These are phyloP conservation scores for Stachybotrys echinatus DNA, from an alignment of 2,329 filamentous ascomycete species.

Conservation along the genomic window DNA sequence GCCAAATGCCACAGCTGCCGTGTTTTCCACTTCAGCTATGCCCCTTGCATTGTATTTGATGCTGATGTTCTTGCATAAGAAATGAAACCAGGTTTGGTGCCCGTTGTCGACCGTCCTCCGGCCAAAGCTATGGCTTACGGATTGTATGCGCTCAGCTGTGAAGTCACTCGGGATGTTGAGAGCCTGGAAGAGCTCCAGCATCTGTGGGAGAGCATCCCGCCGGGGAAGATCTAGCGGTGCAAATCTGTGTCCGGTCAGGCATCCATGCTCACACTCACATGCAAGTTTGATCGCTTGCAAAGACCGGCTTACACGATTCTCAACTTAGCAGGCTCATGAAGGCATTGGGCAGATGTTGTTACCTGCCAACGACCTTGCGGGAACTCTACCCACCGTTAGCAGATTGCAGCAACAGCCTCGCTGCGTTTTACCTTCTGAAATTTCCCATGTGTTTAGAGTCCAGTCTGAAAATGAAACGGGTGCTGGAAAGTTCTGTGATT, in stretches of 20 bases:
- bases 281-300: too few relatives aligned
- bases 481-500: constrained; percentile 13
- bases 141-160: constrained; percentile 19
- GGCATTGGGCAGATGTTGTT: constrained; percentile 12
- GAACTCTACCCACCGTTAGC: constrained; percentile 12
- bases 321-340: constrained; percentile 15
- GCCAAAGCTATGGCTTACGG: constrained; percentile 28
- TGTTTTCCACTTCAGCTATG: constrained; percentile 19
- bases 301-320: constrained; percentile 22
- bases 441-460: constrained; percentile 19
- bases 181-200: constrained; percentile 20
- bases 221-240: constrained; percentile 20
- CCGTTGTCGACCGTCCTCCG: constrained; percentile 16
- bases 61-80: constrained; percentile 26
- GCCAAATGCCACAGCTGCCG: constrained; percentile 12
- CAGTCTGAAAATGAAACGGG: constrained; percentile 15
- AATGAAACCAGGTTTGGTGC: constrained; percentile 26
- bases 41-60: constrained; percentile 10
- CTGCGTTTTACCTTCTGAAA: constrained; percentile 12
- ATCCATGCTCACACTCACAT: too few relatives aligned
- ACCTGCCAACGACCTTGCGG: constrained; percentile 18
- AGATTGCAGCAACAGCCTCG: accelerated
- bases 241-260: constrained; percentile 14
- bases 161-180: constrained; percentile 25
- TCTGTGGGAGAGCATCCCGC: constrained; percentile 13